A percentile compares a stretch with the other conserved stretches of the same genome.
phyloP scores from a whole-genome alignment of 1,139 yeast species.

The Sugiyamaella sp. region DNA sequence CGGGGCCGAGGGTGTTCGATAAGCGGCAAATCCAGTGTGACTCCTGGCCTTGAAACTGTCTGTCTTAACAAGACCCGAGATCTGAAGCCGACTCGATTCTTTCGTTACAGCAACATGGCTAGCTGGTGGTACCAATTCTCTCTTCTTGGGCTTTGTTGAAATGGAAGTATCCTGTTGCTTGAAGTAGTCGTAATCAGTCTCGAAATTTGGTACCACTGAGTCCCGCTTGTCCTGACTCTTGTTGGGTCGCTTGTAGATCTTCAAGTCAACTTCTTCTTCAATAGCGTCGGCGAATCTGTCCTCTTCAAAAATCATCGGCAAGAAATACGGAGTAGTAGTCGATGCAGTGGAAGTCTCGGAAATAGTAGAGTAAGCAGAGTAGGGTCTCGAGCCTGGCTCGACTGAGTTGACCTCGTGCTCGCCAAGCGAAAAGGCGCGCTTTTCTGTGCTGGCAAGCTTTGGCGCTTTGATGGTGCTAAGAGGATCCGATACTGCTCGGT shows the following conservation, averaged over 20 bases:
- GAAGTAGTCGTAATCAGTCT: background rate
- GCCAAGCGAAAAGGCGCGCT: conserved; percentile 29
- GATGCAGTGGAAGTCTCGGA: conserved; percentile 25
- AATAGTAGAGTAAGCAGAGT: conserved; percentile 25
- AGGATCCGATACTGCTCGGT: conserved; percentile 26
- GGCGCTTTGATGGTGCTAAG: conserved; percentile 12
- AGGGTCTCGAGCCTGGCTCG: conserved; percentile 30
- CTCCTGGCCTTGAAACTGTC: conserved; percentile 34
- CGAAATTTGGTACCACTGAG: background rate
- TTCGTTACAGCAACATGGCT: conserved; percentile 4
- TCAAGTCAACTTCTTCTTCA: conserved; percentile 41
- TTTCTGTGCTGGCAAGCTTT: conserved; percentile 18
- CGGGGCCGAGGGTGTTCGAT: conserved; percentile 23
- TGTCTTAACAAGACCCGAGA: conserved; percentile 35
- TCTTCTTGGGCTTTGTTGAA: background rate
- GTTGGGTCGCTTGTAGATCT: conserved; percentile 24
- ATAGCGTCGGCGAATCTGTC: conserved; percentile 45
- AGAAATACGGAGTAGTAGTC: conserved; percentile 23
- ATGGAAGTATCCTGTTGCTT: background rate
- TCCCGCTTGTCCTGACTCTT: background rate
- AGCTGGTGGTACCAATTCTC: conserved; percentile 8
- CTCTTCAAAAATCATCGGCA: conserved; percentile 47
- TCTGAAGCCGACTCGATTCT: conserved; percentile 33
- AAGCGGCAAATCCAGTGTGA: conserved; percentile 27
- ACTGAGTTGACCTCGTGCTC: conserved; percentile 20